These are phyloP conservation scores for Chloroidium sp. DNA, from an alignment of 163 green algal genomes.

Conservation along the genomic window DNA sequence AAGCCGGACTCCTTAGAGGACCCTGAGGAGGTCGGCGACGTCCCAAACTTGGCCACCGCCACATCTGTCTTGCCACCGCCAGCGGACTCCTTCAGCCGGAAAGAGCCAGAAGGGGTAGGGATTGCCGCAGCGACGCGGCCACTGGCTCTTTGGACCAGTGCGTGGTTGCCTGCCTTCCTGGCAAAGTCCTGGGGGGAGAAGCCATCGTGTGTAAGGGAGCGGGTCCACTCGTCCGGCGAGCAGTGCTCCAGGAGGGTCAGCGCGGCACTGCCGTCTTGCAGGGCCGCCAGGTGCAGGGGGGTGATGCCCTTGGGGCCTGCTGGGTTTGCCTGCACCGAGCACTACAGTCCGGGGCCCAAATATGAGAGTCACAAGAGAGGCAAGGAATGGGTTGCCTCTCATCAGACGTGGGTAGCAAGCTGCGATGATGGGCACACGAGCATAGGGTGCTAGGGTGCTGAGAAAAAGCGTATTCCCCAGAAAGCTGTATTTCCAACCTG, in stretches of 20 bases:
- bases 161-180: neutral
- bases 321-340: neutral
- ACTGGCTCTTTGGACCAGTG: too few species aligned
- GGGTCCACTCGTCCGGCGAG: neutral
- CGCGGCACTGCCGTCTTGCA: slow-evolving; percentile 10
- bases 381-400: neutral
- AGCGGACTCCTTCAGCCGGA: too few species aligned
- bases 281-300: slow-evolving; percentile 57
- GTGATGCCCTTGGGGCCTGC: slow-evolving; percentile 45
- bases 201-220: neutral
- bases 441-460: neutral
- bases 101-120: too few species aligned
- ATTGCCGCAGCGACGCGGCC: too few species aligned
- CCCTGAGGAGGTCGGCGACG: too few species aligned
- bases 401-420: neutral
- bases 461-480: neutral
- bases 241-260: neutral
- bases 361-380: neutral
- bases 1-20: too few species aligned
- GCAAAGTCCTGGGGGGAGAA: neutral
- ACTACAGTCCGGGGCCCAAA: neutral
- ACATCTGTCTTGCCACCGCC: too few species aligned
- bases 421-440: neutral
- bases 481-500: too few species aligned
- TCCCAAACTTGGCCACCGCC: too few species aligned